Evolutionary conservation across 108 stramenopile genomes (phyloP), one percentile per base, ranked within the genome.

Genomic region (Skeletonema menzelii): DNA sequence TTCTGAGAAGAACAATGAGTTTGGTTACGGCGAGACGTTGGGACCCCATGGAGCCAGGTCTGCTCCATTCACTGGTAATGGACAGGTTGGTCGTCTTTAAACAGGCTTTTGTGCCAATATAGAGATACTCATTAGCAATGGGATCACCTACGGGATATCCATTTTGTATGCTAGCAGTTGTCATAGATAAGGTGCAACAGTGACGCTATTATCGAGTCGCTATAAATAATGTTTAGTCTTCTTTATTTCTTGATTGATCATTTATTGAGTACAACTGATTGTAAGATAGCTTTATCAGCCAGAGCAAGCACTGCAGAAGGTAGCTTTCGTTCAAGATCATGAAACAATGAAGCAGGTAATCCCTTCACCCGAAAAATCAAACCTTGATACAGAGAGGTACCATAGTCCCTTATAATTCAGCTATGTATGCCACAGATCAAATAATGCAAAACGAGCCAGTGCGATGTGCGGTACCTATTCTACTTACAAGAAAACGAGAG

Each of bases 21-120:
- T 69, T 30, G 77, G 70, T 49, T 79, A 79, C 55, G 77, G 70
- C 8, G 56, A 70, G 13, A 79, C 69, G 34, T 67, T 79, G 60
- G 77, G 77, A 10, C 77, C 77, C 20, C 77, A 79, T 61, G 77
- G 77, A 34, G 64, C 37, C 3, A 69, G 67, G 55, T 32, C 49
- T 53, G 49, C 49, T 22, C 49, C 49, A 8, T 53, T 53, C 49
- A 22, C 49, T 20, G 49, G 49, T 1, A 53, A 53, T 22, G 49
- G 49, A 2, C 49, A 53, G 22, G 49, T 53, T 7, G 49, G 49
- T 53, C 49, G 49, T 5, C 5, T 22, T 49, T 53, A 53, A 53
- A 22, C 19, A 24, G 17, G 22, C 49, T 42, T 22, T 8, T 53
- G 19, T 22, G 5, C 22, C 49, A 53, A 20, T 20, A 53, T 20